phyloP scores from a whole-genome alignment of 2,329 filamentous ascomycete genomes.

The Phoma sp. region DNA sequence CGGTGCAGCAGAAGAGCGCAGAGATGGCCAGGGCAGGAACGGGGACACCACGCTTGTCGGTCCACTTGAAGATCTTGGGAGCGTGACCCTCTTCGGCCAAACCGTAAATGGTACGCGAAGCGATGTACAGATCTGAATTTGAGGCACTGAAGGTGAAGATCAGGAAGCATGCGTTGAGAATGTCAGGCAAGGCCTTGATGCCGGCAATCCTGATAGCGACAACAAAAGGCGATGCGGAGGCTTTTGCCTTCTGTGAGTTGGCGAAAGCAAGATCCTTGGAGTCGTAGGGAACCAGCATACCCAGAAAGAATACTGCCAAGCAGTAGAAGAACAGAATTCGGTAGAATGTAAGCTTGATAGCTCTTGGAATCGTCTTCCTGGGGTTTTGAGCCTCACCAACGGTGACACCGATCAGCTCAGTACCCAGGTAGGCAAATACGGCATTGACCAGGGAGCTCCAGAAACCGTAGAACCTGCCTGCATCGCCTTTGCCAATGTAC shows the following conservation, averaged over 20 bases:
- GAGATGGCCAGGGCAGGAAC: conserved; percentile 68
- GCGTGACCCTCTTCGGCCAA: conserved; percentile 75
- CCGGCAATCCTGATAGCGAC: conserved; percentile 71
- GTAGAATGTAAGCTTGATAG: conserved; percentile 81
- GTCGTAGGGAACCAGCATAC: conserved; percentile 79
- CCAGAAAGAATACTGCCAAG: conserved; percentile 74
- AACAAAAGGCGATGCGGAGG: conserved; percentile 74
- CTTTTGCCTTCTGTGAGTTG: conserved; percentile 51
- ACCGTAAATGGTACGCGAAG: conserved; percentile 74
- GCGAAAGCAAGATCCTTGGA: conserved; percentile 65
- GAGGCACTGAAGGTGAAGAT: conserved; percentile 78
- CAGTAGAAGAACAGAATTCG: conserved; percentile 84
- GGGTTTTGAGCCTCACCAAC: conserved; percentile 83
- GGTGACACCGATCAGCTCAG: conserved; percentile 78
- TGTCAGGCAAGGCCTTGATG: conserved; percentile 67
- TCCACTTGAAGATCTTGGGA: conserved; percentile 73
- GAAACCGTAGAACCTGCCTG: conserved; percentile 54
- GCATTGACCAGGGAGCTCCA: conserved; percentile 78
- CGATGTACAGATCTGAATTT: conserved; percentile 79
- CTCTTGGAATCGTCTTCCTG: conserved; percentile 75
- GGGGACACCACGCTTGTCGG: conserved; percentile 74
- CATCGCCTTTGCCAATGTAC: conserved; percentile 43
- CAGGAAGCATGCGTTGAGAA: conserved; percentile 76
- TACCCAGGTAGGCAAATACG: conserved; percentile 76
- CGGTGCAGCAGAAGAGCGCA: conserved; percentile 68